Evolutionary conservation across 2,329 filamentous ascomycete species (phyloP).

Genomic region (Immersiporthe knoxdaviesiana): DNA sequence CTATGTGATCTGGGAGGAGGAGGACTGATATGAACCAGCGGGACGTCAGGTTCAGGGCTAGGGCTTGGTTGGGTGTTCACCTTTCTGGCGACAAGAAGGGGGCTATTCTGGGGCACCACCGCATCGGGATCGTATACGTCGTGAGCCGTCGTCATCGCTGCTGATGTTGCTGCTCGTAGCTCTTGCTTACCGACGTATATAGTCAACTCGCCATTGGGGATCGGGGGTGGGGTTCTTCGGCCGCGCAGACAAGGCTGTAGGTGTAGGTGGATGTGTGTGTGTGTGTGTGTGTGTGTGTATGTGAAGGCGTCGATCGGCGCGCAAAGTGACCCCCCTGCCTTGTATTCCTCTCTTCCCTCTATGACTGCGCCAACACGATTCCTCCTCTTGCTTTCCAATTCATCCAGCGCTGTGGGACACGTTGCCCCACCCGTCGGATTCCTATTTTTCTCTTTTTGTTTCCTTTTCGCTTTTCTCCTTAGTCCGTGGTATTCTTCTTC

Average conservation of each 20-base stretch:
- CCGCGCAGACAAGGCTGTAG: conserved; percentile 18
- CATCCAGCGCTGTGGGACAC: neutral
- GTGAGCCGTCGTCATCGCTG: conserved; percentile 47
- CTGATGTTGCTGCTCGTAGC: conserved; percentile 36
- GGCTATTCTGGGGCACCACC: conserved; percentile 45
- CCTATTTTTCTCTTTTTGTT: neutral
- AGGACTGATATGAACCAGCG: conserved; percentile 49
- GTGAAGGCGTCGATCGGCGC: conserved; percentile 21
- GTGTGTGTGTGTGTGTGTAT: neutral
- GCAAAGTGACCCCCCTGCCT: conserved; percentile 18
- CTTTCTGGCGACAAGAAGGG: conserved; percentile 42
- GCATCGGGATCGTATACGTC: conserved; percentile 52
- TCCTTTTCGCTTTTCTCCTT: neutral
- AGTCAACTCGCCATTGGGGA: conserved; percentile 40
- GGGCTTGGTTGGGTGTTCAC: conserved; percentile 54
- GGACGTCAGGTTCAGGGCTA: conserved; percentile 52
- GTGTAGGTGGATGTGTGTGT: too few relatives aligned
- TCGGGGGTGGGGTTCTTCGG: conserved; percentile 1
- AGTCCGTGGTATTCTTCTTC: neutral
- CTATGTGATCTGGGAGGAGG: conserved; percentile 43
- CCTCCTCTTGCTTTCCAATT: neutral
- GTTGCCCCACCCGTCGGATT: neutral
- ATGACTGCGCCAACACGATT: neutral
- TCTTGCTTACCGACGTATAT: conserved; percentile 35
- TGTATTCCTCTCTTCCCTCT: neutral